Percentiles rank a stretch among this genome's conserved stretches.
Conservation (phyloP, 2,329 filamentous ascomycete genomes). For the Xylariaceae sp. region DNA sequence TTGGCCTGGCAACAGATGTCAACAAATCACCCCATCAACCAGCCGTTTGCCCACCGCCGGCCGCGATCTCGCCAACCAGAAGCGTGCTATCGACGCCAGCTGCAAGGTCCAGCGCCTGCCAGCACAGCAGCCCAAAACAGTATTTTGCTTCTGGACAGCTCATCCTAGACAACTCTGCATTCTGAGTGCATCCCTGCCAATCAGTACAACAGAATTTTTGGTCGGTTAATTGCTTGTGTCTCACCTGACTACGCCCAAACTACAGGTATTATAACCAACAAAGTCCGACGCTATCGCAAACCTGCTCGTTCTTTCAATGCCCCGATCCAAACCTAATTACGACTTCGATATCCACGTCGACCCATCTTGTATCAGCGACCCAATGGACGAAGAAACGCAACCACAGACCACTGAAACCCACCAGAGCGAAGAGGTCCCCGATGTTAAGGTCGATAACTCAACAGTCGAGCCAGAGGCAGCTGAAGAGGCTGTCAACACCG, state of each 20-base stretch:
- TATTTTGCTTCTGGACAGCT: background rate
- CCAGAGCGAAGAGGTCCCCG: constrained; percentile 11
- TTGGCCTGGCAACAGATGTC: constrained; percentile 22
- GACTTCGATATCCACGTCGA: constrained; percentile 48
- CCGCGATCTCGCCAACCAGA: background rate
- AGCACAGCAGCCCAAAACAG: constrained; percentile 4
- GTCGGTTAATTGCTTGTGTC: background rate
- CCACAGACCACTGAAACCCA: constrained; percentile 14
- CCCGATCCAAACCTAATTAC: constrained; percentile 27
- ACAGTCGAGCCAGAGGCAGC: constrained; percentile 1
- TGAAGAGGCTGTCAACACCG: constrained; percentile 1
- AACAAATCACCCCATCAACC: constrained; percentile 15
- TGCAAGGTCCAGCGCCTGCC: constrained; percentile 2
- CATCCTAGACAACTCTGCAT: background rate
- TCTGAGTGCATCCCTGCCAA: background rate
- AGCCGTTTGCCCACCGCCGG: background rate
- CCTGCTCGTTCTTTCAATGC: constrained; percentile 15
- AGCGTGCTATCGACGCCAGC: background rate
- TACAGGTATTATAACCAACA: constrained; percentile 7
- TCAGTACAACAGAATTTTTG: background rate
- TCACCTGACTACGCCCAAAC: background rate
- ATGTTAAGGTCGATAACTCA: background rate
- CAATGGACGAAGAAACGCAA: constrained; percentile 34
- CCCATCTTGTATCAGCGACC: constrained; percentile 37
- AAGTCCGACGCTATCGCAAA: constrained; percentile 5